Evolutionary conservation across 495 filamentous ascomycete species (phyloP), one percentile per base, ranked within the genome.

Genomic region (Aspergillus sclerotiicarbonarius): DNA sequence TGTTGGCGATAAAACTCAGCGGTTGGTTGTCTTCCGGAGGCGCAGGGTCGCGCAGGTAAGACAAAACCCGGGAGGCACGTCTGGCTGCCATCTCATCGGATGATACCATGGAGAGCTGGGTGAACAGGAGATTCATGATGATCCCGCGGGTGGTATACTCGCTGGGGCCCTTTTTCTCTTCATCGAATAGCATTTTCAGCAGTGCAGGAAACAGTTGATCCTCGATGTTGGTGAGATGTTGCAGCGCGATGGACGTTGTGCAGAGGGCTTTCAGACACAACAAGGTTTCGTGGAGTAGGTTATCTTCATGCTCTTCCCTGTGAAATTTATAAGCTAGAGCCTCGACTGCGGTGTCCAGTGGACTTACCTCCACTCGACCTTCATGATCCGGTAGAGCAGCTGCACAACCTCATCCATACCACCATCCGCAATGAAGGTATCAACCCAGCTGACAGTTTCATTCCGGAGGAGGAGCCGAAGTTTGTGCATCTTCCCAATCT

Each of bases 291-390:
- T 98, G 93, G 12, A 98, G 81, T 18, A 98, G 81, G 18, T 84
- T 85, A 67, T 98, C 94, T 72, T 98, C 94, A 67, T 98, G 94
- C 64, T 98, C 94, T 77, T 97, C 94, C 66, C 91, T 92, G 59
- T n/a, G 53, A n/a, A n/a, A 41, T 6, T 21, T 25, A 46, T 67
- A 3, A 67, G 58, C 49, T 35, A 32, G n/a, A 16, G 12, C 41
- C 72, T 52, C 69, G 68, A 39, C 9, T 35, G 1, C 25, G 13
- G 10, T n/a, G 8, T 4, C 19, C 46, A 35, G 51, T 54, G 30
- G 44, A 77, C 87, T 65, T 81, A 93, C 90, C 92, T 88, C 94
- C 94, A 98, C 69, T 96, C 95, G 53, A 98, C 85, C 53, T 89
- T 87, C 83, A 97, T 91, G 50, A 91, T 96, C 13, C 94, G 84